These are phyloP conservation scores for Baudoinia panamericana DNA, from an alignment of 495 filamentous ascomycete species.

Conservation along the genomic window DNA sequence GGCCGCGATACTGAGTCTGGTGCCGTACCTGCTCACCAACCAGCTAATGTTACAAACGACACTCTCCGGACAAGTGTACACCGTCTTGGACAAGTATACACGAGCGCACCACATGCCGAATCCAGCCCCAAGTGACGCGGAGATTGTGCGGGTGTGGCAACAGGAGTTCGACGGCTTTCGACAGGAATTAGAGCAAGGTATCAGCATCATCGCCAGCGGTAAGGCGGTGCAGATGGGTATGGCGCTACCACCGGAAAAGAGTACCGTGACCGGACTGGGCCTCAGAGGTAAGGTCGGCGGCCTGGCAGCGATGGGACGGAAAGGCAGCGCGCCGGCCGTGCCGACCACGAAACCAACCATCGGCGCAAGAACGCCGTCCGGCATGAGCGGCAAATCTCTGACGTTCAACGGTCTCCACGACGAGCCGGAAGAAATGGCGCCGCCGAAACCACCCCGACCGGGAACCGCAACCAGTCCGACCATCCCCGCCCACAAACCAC, in stretches of 20 bases:
- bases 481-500: constrained; percentile 14
- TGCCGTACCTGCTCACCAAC: constrained; percentile 60
- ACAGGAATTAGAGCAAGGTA: constrained; percentile 53
- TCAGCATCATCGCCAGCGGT: constrained; percentile 55
- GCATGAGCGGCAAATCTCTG: no score
- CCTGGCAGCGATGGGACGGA: constrained; percentile 4
- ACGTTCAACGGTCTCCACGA: no score
- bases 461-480: background rate
- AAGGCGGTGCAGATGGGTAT: constrained; percentile 59
- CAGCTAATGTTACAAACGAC: constrained; percentile 75
- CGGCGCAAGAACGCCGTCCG: no score
- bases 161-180: constrained; percentile 50
- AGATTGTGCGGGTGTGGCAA: constrained; percentile 60
- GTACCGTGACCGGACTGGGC: constrained; percentile 21
- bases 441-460: constrained; percentile 18
- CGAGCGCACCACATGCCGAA: constrained; percentile 56
- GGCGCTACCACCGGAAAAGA: constrained; percentile 27
- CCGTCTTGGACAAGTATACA: constrained; percentile 65
- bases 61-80: constrained; percentile 75
- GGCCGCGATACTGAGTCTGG: constrained; percentile 57
- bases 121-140: constrained; percentile 58
- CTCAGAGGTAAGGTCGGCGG: constrained; percentile 14
- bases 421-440: constrained; percentile 13
- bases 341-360: no score
- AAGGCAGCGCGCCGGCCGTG: background rate